Percentiles rank a stretch among this genome's conserved stretches.
These are phyloP conservation scores for Dactylellina drechsleri DNA, from an alignment of 2,329 filamentous ascomycete species.

Conservation along the genomic window DNA sequence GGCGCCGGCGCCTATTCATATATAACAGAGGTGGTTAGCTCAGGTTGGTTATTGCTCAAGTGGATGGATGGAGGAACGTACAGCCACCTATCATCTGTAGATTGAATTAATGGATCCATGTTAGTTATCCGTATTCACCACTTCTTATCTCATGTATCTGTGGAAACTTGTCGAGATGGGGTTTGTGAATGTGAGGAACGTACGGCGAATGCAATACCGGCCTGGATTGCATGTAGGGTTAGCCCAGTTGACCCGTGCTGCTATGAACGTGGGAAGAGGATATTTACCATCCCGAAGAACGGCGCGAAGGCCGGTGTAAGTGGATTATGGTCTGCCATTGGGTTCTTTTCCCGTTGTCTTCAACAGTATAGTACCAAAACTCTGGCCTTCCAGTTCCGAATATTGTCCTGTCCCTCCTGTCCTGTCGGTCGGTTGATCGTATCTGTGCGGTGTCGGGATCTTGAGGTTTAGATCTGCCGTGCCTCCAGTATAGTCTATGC, in stretches of 20 bases:
- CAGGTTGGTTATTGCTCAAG: background rate
- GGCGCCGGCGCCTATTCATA: slow-evolving; percentile 67
- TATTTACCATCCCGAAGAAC: slow-evolving; percentile 52
- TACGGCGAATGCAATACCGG: slow-evolving; percentile 52
- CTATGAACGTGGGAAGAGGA: background rate
- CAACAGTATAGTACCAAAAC: background rate
- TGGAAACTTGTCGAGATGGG: background rate
- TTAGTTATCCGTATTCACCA: no score
- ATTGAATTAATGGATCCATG: background rate
- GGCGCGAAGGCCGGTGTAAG: slow-evolving; percentile 52
- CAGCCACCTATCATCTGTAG: slow-evolving; percentile 52
- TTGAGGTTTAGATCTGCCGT: no score
- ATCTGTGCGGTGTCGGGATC: no score
- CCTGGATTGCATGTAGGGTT: slow-evolving; percentile 20
- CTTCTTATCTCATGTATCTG: slow-evolving; percentile 2
- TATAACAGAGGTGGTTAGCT: background rate
- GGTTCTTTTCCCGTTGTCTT: background rate
- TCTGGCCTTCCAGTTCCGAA: no score
- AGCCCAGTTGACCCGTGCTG: background rate
- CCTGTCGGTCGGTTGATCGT: no score
- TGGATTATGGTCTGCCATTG: slow-evolving; percentile 44
- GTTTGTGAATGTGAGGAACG: slow-evolving; percentile 6
- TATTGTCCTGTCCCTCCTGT: no score
- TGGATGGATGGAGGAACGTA: slow-evolving; percentile 16
- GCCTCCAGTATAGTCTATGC: no score